Base-by-base conservation (phyloP, 768 basidiomycete species). In the Lactarius trivialis region DNA sequence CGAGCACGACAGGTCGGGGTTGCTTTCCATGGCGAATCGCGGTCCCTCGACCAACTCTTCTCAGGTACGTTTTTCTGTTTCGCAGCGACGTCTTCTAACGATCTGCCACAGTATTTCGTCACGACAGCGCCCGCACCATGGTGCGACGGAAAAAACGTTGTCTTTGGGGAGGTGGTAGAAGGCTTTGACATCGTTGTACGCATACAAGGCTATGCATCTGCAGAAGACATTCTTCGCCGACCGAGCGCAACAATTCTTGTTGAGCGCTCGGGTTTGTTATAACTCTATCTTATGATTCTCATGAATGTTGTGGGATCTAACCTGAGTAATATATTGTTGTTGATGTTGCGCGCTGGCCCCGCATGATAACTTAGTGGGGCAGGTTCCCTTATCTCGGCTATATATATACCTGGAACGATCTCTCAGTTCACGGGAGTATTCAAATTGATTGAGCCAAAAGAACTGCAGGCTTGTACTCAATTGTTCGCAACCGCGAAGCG, bases 1-100 rank as follows among this genome's bases (percentile, higher is more conserved):
- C 60, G 79, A 77, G 64, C 90, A 91, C 72, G 73, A 75, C 67
- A 82, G 80, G 69, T 82, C 85, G 9, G 85, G 82, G 69, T 74
- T 89, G 24, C 79, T 92, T 65, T 88, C 87, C 45, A 91, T 91
- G 89, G 95, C 95, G 41, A 97, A 91, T 68, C 90, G 92, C 37
- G 92, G 93, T 55, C 77, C 77, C 1, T 82, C 88, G 75, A 90
- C 89, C 41, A 91, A 90, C 61, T 89, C 91, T 37, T 91, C 89
- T 15, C 90, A 90, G 73, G 82, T 85, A 56, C 58, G 76, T 67
- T 1, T 30, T 19, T 19, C 8, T 32, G 28, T 32, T 26, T 41
- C 19, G 7, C 37, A 12, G 21, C 9, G 51, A 36, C 34, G 21
- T n/a, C 7, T 12, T 30, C 7, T 64, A 30, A 62, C 11, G 17